phyloP scores from a whole-genome alignment of 306 rosid species.

The Vicia faba region DNA sequence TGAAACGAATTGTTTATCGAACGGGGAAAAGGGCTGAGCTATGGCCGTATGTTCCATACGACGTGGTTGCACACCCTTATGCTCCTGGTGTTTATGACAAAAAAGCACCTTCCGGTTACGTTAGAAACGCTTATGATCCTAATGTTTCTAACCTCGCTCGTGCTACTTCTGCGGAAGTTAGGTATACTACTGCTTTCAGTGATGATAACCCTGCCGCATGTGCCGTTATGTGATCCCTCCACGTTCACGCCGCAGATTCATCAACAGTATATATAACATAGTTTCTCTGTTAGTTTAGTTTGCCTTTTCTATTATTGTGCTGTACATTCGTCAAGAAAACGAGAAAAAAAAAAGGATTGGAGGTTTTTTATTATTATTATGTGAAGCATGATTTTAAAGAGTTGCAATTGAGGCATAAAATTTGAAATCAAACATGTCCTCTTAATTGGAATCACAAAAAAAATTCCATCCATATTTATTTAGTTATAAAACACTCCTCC shows the following conservation, averaged over 20 bases:
- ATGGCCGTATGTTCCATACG: conserved; percentile 91
- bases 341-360: too few relatives aligned
- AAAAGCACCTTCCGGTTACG: conserved; percentile 84
- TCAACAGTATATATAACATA: too few relatives aligned
- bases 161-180: conserved; percentile 80
- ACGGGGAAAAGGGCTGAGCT: conserved; percentile 83
- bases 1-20: conserved; percentile 64
- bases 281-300: too few relatives aligned
- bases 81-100: conserved; percentile 70
- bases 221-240: conserved; percentile 51
- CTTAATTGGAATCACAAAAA: too few relatives aligned
- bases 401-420: too few relatives aligned
- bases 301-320: too few relatives aligned
- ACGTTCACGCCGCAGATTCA: neutral
- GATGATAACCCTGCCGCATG: conserved; percentile 78
- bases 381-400: too few relatives aligned
- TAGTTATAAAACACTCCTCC: too few relatives aligned
- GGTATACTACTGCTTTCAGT: conserved; percentile 86
- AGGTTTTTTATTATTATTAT: too few relatives aligned
- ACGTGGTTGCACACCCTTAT: conserved; percentile 76
- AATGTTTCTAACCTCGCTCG: conserved; percentile 54
- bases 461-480: too few relatives aligned
- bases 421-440: too few relatives aligned
- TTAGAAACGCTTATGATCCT: conserved; percentile 52
- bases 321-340: too few relatives aligned